Evolutionary conservation across 2,329 filamentous ascomycete species (phyloP), one percentile per base, ranked within the genome.

Genomic region (Colletotrichum endophyticum): DNA sequence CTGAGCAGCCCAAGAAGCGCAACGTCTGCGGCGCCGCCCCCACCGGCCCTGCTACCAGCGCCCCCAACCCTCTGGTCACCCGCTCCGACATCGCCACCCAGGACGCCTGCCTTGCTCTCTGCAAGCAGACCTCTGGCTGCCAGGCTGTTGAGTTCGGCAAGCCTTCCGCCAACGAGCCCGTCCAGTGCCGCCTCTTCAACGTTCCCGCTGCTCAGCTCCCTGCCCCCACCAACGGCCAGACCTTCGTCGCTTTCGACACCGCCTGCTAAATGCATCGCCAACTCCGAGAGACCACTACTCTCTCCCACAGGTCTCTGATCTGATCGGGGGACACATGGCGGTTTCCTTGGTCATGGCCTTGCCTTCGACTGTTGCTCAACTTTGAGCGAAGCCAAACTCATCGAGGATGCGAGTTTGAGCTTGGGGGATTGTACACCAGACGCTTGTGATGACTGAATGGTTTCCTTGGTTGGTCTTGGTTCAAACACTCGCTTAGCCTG

Each of bases 91-190:
- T 71, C 57, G 59, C 71, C n/a, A 71, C 72, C 61, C 75, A 73
- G 67, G 66, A 57, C 6, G 59, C 44, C 66, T 77, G 75, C 72
- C 62, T 77, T 12, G 61, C 59, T 32, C 72, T 77, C 30, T 77
- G 72, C 75, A 70, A 67, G 66, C 32, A 73, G 56, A 77, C 59
- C 49, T 44, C 66, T 6, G 80, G 81, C 9, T 79, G 79, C 71
- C 81, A 81, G 81, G 80, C 76, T 13, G 75, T 81, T 27, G 81
- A 82, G 61, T 83, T 82, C 74, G 80, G 81, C 81, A 70, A 76
- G 81, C 53, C 28, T 8, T 63, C 34, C 39, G 30, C 39, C 59
- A 63, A 67, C 56, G 61, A 62, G 56, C 63, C 73, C 16, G 56
- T 44, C 25, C 39, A 76, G 66, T 77, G 76, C 73, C 30, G 64